phyloP scores from a whole-genome alignment of 2,329 filamentous ascomycete genomes.

The Lasiodiplodia hormozganensis region DNA sequence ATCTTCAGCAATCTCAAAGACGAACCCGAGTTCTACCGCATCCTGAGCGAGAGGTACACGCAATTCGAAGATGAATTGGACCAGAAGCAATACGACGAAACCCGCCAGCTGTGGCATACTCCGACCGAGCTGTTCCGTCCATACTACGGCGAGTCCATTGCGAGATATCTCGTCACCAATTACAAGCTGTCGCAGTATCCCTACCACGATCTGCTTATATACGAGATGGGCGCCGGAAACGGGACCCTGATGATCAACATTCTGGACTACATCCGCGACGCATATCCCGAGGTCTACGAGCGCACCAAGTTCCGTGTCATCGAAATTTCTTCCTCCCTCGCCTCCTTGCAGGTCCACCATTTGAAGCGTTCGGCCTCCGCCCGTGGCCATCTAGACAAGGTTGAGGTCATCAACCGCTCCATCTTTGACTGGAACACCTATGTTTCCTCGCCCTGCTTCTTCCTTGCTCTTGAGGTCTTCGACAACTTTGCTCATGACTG shows the following conservation, averaged over 20 bases:
- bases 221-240: slow-evolving; percentile 97
- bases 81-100: slow-evolving; percentile 71
- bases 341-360: slow-evolving; percentile 76
- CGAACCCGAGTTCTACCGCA: slow-evolving; percentile 81
- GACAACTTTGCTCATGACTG: slow-evolving; percentile 98
- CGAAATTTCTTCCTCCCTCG: slow-evolving; percentile 87
- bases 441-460: slow-evolving; percentile 94
- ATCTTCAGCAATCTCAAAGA: slow-evolving; percentile 82
- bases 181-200: slow-evolving; percentile 94
- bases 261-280: slow-evolving; percentile 90
- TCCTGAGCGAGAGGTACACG: slow-evolving; percentile 80
- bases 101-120: slow-evolving; percentile 96
- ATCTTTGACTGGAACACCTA: slow-evolving; percentile 93
- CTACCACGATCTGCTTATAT: slow-evolving; percentile 96
- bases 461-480: slow-evolving; percentile 96
- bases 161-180: slow-evolving; percentile 93
- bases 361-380: slow-evolving; percentile 70
- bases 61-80: slow-evolving; percentile 92
- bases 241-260: slow-evolving; percentile 99
- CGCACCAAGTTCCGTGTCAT: slow-evolving; percentile 95
- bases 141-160: slow-evolving; percentile 95
- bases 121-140: slow-evolving; percentile 96
- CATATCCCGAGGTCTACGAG: slow-evolving; percentile 90
- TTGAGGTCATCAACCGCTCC: slow-evolving; percentile 92
- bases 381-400: slow-evolving; percentile 79